Base-by-base conservation (phyloP, 441 rosid genomes). In the Corymbia calophylla region DNA sequence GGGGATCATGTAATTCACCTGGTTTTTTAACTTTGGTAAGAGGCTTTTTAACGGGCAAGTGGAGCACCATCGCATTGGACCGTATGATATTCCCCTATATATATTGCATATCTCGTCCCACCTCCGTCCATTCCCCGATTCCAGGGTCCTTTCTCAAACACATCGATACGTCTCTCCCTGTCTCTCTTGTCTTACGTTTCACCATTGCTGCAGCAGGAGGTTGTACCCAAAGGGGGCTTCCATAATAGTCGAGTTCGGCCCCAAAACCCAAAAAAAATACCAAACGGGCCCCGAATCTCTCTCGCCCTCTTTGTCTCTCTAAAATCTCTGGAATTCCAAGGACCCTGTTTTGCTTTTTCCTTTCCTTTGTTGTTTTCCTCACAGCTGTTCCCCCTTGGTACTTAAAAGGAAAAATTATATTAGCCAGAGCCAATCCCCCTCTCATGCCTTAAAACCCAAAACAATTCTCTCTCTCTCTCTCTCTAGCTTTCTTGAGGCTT, bases 161-260 rank as follows among this genome's bases (percentile, higher is more conserved):
- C 62, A 27, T 23, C 23, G 29, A 56, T 56, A 27, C 6, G 25
- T 23, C 17, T 27, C 17, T 27, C 68, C 31, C 17, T 62, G 7
- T 62, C 32, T 58, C n/a, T 25, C 64, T 60, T 19, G 9, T 73
- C 82, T 73, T 14, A 39, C 51, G 1, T 47, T 39, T 12, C 84
- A 12, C 51, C 84, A 39, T 39, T 39, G 44, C 89, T 47, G 68
- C 44, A 62, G 48, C n/a, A 2, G 91, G 90, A 88, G 88, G 32
- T 35, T 54, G 89, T 90, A 90, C 44, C 44, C 92, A 92, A 90
- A 91, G 55, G 77, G 6, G 77, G 87, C 60, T 56, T 4, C 87
- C 88, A 89, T 53, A 60, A 92, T 92, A 89, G 62, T 89, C 84
- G 87, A 81, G 53, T 14, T 84, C 32, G n/a, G 90, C 94, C 91